phyloP scores from a whole-genome alignment of 257 asterid species.

The Perilla frutescens region DNA sequence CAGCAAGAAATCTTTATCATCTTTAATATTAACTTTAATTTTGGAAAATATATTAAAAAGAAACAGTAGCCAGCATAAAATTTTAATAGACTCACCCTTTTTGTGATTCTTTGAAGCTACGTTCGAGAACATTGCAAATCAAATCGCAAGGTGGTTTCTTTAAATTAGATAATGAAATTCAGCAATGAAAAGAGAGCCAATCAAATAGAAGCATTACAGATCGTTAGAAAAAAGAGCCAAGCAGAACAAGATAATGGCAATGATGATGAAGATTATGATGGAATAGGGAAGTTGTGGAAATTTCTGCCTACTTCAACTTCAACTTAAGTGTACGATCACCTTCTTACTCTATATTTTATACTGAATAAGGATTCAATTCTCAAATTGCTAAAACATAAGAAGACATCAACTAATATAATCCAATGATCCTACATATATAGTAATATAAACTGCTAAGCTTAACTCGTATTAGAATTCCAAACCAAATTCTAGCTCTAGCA shows the following conservation, averaged over 20 bases:
- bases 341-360: too few relatives aligned
- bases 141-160: too few relatives aligned
- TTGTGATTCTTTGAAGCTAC: constrained; percentile 28
- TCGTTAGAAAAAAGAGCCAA: too few relatives aligned
- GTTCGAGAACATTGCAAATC: constrained; percentile 48
- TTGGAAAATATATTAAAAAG: too few relatives aligned
- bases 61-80: too few relatives aligned
- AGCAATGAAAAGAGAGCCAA: too few relatives aligned
- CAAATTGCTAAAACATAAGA: neutral
- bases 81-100: constrained; percentile 49
- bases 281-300: neutral
- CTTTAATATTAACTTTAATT: too few relatives aligned
- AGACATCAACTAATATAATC: neutral
- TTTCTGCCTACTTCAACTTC: too few relatives aligned
- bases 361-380: neutral
- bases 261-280: neutral
- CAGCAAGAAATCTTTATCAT: too few relatives aligned
- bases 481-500: neutral
- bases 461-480: neutral
- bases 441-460: neutral
- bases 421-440: neutral
- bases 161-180: too few relatives aligned
- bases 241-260: neutral
- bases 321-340: too few relatives aligned
- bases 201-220: too few relatives aligned